Conservation (phyloP, 495 filamentous ascomycete genomes). For the Aspergillus sclerotioniger region DNA sequence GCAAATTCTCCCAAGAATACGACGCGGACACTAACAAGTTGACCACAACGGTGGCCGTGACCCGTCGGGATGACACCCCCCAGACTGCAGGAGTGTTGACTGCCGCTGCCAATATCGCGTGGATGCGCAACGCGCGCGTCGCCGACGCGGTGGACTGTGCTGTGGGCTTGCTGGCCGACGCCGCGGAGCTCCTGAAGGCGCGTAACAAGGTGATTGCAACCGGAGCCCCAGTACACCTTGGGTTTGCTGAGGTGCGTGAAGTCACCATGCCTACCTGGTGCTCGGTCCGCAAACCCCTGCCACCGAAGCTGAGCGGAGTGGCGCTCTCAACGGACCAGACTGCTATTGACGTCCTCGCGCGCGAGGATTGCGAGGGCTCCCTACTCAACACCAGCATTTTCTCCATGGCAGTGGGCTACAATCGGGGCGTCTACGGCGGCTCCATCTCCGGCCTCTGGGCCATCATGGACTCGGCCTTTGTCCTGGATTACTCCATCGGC, state of each 20-base stretch:
- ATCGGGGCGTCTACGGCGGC: not conserved
- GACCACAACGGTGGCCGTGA: not conserved
- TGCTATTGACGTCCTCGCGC: not conserved
- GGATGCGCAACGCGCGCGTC: not conserved
- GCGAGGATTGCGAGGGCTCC: not conserved
- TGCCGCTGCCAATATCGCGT: not conserved
- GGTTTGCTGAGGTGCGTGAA: not conserved
- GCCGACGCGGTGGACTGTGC: not conserved
- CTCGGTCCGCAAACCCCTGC: not conserved
- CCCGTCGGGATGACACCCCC: not conserved
- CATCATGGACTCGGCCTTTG: not conserved
- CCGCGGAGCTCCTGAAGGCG: not conserved
- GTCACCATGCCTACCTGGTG: not conserved
- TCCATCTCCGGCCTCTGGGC: not conserved
- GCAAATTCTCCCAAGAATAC: not conserved
- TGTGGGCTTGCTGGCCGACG: not conserved
- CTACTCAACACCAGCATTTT: not conserved
- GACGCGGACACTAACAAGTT: not conserved
- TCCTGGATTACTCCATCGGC: not conserved
- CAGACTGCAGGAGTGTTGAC: not conserved
- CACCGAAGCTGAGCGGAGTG: not conserved
- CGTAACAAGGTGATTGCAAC: not conserved
- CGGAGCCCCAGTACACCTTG: not conserved
- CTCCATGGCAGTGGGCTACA: constrained; percentile 1
- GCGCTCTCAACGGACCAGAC: not conserved